Evolutionary conservation across 495 filamentous ascomycete species (phyloP).

Genomic region (Immersiella caudata): DNA sequence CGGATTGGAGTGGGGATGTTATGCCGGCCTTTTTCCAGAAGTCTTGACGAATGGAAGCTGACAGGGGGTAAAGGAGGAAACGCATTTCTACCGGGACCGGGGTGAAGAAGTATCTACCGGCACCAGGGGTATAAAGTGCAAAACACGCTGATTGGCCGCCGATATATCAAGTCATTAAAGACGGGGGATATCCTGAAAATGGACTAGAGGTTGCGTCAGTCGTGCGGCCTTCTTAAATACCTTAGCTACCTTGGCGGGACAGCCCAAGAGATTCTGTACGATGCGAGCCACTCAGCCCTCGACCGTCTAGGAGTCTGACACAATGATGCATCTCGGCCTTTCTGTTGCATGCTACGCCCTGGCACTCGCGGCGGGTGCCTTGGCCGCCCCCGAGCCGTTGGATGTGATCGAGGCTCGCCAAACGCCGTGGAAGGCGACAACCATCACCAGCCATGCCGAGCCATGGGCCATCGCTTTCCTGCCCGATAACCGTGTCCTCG

Average conservation of each 20-base stretch:
- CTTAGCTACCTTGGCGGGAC: not conserved
- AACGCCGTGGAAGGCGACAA: constrained; percentile 37
- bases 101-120: too few relatives aligned
- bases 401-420: constrained; percentile 37
- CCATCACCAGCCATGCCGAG: constrained; percentile 37
- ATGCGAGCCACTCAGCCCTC: not conserved
- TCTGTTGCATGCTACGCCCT: not conserved
- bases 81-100: too few relatives aligned
- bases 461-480: constrained; percentile 44
- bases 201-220: too few relatives aligned
- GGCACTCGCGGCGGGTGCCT: not conserved
- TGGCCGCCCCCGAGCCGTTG: constrained; percentile 25
- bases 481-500: constrained; percentile 40
- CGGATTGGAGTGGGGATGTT: too few relatives aligned
- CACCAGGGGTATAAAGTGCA: too few relatives aligned
- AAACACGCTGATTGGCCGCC: too few relatives aligned
- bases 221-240: too few relatives aligned
- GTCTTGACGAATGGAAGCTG: too few relatives aligned
- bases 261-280: not conserved
- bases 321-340: constrained; percentile 4
- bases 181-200: too few relatives aligned
- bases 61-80: too few relatives aligned
- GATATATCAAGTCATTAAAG: too few relatives aligned
- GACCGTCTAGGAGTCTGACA: not conserved
- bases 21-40: too few relatives aligned